A percentile compares a stretch with the other conserved stretches of the same genome.
phyloP scores from a whole-genome alignment of 768 basidiomycete species.

The Leucocoprinus birnbaumii region DNA sequence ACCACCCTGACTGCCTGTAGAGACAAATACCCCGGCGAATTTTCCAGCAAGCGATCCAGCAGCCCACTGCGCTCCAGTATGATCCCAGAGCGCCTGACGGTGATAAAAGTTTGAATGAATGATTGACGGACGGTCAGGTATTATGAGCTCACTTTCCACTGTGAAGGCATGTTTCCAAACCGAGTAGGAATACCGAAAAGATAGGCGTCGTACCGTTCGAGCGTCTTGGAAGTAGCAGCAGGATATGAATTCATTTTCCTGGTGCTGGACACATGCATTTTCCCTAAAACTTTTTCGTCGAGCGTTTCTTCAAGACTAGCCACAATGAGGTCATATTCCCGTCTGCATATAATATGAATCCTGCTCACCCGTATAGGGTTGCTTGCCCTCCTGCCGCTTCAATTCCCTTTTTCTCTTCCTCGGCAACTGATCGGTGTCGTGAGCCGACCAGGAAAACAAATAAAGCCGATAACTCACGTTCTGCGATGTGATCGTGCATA shows the following conservation, averaged over 20 bases:
- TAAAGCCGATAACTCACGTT: conserved; percentile 40
- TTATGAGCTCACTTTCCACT: conserved; percentile 32
- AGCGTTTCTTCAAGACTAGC: conserved; percentile 65
- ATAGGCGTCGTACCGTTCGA: conserved; percentile 57
- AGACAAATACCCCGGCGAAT: conserved; percentile 69
- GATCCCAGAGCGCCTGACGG: conserved; percentile 68
- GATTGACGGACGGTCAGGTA: too few species aligned
- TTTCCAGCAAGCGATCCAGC: conserved; percentile 67
- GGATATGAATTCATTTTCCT: conserved; percentile 39
- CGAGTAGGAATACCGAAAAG: conserved; percentile 69
- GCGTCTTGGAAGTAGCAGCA: conserved; percentile 42
- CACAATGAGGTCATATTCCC: neutral
- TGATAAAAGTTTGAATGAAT: neutral
- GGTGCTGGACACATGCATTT: conserved; percentile 39
- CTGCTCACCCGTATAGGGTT: conserved; percentile 38
- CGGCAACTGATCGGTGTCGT: conserved; percentile 40
- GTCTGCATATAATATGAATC: neutral
- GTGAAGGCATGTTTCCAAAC: conserved; percentile 69
- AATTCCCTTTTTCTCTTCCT: conserved; percentile 30
- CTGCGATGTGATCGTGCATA: conserved; percentile 73
- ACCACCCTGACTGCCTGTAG: conserved; percentile 68
- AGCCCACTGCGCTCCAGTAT: conserved; percentile 64
- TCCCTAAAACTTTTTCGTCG: conserved; percentile 46
- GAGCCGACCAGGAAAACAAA: too few species aligned
- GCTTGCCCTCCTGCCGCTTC: conserved; percentile 32